phyloP scores from a whole-genome alignment of 495 filamentous ascomycete genomes.

The Neurospora terricola region DNA sequence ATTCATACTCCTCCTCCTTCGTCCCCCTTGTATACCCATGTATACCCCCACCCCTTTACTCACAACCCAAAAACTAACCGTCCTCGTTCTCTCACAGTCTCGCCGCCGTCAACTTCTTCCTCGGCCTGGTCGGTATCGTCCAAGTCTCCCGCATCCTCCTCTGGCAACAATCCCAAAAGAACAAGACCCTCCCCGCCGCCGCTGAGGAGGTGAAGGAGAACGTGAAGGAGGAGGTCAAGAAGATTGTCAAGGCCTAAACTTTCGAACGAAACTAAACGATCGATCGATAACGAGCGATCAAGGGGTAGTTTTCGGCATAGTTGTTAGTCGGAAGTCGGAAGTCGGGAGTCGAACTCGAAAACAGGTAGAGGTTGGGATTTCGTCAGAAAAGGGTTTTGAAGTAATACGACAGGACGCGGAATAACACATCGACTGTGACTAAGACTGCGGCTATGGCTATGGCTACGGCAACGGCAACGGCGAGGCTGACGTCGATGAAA shows the following conservation, averaged over 20 bases:
- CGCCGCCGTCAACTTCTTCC: conserved; percentile 97
- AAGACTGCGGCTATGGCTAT: too few species aligned
- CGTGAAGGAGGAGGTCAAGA: conserved; percentile 34
- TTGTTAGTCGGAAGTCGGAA: neutral
- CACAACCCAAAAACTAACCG: neutral
- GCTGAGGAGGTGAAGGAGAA: conserved; percentile 38
- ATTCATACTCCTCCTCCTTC: neutral
- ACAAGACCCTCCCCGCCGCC: conserved; percentile 40
- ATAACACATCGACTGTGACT: too few species aligned
- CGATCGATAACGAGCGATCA: neutral
- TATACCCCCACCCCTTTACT: neutral
- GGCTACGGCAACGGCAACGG: too few species aligned
- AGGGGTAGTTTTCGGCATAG: neutral
- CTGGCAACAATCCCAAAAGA: conserved; percentile 55
- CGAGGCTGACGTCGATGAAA: too few species aligned
- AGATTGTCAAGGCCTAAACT: conserved; percentile 14
- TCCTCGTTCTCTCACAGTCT: conserved; percentile 41
- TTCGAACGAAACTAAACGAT: neutral
- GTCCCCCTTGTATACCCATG: neutral
- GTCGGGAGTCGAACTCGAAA: neutral
- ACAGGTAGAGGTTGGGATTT: too few species aligned
- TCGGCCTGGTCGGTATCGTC: conserved; percentile 72
- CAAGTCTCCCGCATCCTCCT: conserved; percentile 69
- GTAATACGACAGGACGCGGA: too few species aligned
- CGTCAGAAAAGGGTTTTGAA: too few species aligned